These are phyloP conservation scores for Viola pubescens DNA, from an alignment of 441 rosid species.

Conservation along the genomic window DNA sequence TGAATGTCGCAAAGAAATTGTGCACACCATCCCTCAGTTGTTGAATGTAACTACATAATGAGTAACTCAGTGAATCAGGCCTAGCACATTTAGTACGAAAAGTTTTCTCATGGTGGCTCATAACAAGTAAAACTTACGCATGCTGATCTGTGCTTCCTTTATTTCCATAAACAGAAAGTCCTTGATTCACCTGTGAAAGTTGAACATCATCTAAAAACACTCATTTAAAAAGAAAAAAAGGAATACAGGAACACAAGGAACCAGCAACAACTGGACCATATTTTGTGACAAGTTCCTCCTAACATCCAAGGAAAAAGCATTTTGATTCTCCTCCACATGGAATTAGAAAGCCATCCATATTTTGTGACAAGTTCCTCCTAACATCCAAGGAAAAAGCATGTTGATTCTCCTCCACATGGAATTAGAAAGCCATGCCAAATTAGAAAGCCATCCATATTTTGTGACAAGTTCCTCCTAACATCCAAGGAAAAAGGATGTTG, in stretches of 20 bases:
- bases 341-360: too few relatives aligned
- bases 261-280: background rate
- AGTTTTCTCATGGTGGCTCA: constrained; percentile 3
- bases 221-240: background rate
- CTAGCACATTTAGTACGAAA: constrained; percentile 3
- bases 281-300: too few relatives aligned
- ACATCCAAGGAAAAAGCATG: too few relatives aligned
- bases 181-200: constrained; percentile 46
- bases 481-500: too few relatives aligned
- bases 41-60: constrained; percentile 70
- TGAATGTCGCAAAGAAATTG: constrained; percentile 92
- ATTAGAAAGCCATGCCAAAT: too few relatives aligned
- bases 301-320: too few relatives aligned
- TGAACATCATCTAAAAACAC: too few relatives aligned
- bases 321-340: too few relatives aligned
- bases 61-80: constrained; percentile 9
- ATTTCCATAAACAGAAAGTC: constrained; percentile 87
- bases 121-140: constrained; percentile 55
- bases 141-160: constrained; percentile 99
- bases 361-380: too few relatives aligned
- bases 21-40: constrained; percentile 96
- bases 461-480: too few relatives aligned
- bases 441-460: too few relatives aligned
- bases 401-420: too few relatives aligned
- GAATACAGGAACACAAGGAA: background rate